These are phyloP conservation scores for Cutaneotrichosporon spelunceum DNA, from an alignment of 1,284 basidiomycete species.

Conservation along the genomic window DNA sequence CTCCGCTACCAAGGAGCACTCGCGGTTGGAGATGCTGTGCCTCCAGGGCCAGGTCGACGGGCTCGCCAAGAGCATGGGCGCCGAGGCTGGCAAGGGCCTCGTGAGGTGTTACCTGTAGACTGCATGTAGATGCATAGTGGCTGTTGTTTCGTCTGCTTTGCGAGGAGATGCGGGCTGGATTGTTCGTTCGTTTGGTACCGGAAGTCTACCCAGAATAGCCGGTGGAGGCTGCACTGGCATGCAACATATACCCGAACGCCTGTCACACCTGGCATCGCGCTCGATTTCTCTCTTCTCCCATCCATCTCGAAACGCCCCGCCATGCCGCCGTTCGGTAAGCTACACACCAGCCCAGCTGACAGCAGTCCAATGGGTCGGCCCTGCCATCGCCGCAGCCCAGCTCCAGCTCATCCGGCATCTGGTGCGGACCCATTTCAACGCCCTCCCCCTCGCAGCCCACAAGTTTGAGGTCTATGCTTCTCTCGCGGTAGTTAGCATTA, in stretches of 20 bases:
- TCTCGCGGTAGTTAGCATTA: not conserved
- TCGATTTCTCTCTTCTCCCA: not conserved
- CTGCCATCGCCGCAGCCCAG: not conserved
- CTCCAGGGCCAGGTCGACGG: conserved; percentile 83
- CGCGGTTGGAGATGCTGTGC: conserved; percentile 81
- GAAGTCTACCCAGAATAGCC: not conserved
- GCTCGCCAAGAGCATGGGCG: conserved; percentile 71
- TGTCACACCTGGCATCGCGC: too few species aligned
- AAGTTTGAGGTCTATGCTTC: not conserved
- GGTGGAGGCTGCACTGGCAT: not conserved
- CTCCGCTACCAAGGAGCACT: conserved; percentile 88
- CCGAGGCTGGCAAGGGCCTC: conserved; percentile 60
- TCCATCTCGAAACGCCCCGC: not conserved
- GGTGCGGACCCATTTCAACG: conserved; percentile 11
- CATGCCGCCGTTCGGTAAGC: not conserved
- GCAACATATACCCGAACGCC: not conserved
- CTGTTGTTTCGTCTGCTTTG: not conserved
- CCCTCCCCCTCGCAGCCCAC: conserved; percentile 7
- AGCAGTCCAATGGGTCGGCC: not conserved
- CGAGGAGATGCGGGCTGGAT: too few species aligned
- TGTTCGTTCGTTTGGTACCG: not conserved
- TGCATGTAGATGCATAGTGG: conserved; percentile 15
- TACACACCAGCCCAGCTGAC: not conserved
- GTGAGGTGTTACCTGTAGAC: conserved; percentile 48
- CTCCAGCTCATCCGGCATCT: conserved; percentile 1